phyloP scores from a whole-genome alignment of 2,329 filamentous ascomycete species.

The Mycogone perniciosa region DNA sequence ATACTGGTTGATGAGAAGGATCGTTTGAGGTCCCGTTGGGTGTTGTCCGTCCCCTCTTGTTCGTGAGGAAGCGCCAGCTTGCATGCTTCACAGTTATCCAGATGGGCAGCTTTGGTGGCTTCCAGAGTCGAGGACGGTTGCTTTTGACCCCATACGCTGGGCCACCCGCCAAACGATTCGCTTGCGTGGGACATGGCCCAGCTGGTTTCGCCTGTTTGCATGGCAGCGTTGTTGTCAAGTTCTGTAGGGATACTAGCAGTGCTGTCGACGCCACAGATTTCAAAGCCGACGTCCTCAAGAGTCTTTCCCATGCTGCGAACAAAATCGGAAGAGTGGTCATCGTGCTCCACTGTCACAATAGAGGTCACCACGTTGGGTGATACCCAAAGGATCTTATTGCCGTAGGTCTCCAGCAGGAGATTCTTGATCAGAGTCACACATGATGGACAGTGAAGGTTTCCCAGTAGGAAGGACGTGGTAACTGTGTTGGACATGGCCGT shows the following conservation, averaged over 20 bases:
- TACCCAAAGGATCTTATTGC: constrained; percentile 47
- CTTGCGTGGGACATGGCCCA: constrained; percentile 16
- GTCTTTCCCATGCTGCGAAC: constrained; percentile 39
- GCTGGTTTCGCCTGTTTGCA: constrained; percentile 20
- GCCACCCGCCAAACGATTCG: constrained; percentile 25
- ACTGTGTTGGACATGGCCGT: constrained; percentile 28
- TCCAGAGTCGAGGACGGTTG: constrained; percentile 20
- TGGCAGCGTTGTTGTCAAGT: constrained; percentile 18
- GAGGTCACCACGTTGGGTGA: constrained; percentile 67
- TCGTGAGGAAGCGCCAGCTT: constrained; percentile 17
- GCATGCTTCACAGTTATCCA: constrained; percentile 34
- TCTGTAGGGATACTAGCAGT: constrained; percentile 27
- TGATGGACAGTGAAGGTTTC: constrained; percentile 72
- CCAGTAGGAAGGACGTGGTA: constrained; percentile 59
- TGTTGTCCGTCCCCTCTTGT: background rate
- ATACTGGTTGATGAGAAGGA: constrained; percentile 3
- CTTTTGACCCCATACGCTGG: constrained; percentile 25
- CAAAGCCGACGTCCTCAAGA: constrained; percentile 53
- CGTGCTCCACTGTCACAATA: constrained; percentile 56
- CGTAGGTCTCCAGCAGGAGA: constrained; percentile 44
- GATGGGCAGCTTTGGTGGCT: constrained; percentile 26
- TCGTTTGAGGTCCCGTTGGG: constrained; percentile 1
- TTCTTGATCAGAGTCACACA: constrained; percentile 62
- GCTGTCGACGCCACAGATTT: constrained; percentile 45
- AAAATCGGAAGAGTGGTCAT: constrained; percentile 33